These are phyloP conservation scores for Aristolochia californica DNA, from an alignment of 164 flowering plant species.

Conservation along the genomic window DNA sequence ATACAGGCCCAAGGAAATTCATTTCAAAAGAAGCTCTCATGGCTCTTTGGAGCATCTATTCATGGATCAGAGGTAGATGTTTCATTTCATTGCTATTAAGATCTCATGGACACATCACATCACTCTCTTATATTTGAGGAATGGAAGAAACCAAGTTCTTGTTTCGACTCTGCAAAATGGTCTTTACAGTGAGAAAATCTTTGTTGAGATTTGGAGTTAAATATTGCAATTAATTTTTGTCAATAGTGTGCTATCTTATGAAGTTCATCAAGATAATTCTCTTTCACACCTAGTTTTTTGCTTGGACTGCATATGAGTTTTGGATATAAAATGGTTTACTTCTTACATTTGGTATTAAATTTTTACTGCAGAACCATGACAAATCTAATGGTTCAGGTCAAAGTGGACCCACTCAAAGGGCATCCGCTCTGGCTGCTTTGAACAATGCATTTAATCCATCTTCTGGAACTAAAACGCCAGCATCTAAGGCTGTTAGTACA, in stretches of 20 bases:
- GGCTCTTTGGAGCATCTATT: slow-evolving; percentile 54
- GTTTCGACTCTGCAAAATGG: too few species aligned
- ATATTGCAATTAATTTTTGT: too few species aligned
- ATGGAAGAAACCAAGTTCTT: background rate
- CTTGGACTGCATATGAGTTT: too few species aligned
- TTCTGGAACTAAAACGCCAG: slow-evolving; percentile 28
- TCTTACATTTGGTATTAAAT: background rate
- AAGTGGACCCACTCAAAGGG: slow-evolving; percentile 93
- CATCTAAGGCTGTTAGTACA: slow-evolving; percentile 27
- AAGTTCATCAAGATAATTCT: too few species aligned
- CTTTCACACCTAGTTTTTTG: too few species aligned
- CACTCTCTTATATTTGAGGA: too few species aligned
- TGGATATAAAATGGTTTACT: too few species aligned
- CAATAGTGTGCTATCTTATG: too few species aligned
- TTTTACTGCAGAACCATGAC: slow-evolving; percentile 32
- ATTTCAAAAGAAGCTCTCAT: slow-evolving; percentile 76
- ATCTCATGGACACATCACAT: background rate
- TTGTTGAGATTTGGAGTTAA: too few species aligned
- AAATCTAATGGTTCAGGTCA: slow-evolving; percentile 56
- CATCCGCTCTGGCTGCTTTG: slow-evolving; percentile 90
- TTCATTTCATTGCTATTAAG: background rate
- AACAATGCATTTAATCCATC: slow-evolving; percentile 74
- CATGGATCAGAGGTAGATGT: slow-evolving; percentile 61
- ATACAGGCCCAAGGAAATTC: slow-evolving; percentile 88
- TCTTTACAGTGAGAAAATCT: too few species aligned